phyloP scores from a whole-genome alignment of 345 rosid species.

The Dovyalis caffra region DNA sequence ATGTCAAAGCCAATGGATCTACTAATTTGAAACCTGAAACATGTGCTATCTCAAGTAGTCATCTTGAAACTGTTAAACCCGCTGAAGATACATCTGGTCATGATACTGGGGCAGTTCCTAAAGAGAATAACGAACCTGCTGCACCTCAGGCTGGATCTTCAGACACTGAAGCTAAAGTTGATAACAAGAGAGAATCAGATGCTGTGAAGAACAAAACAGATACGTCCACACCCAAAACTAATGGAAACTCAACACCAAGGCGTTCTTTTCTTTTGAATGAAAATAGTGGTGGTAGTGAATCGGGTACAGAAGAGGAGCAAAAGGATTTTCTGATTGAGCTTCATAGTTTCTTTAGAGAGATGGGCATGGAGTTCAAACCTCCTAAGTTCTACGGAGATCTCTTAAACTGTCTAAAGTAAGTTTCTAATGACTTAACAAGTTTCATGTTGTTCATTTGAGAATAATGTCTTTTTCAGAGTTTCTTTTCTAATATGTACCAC shows the following conservation, averaged over 20 bases:
- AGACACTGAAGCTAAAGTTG: constrained; percentile 33
- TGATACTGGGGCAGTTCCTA: constrained; percentile 23
- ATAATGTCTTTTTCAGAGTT: background rate
- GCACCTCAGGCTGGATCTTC: constrained; percentile 36
- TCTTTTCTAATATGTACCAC: background rate
- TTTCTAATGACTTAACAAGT: background rate
- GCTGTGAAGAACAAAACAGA: constrained; percentile 30
- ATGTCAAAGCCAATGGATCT: constrained; percentile 23
- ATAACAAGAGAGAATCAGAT: constrained; percentile 28
- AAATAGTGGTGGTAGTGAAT: constrained; percentile 47
- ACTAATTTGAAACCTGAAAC: constrained; percentile 20
- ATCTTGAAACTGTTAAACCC: constrained; percentile 25
- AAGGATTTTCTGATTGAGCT: constrained; percentile 54
- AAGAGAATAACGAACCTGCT: constrained; percentile 19
- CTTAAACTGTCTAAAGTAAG: constrained; percentile 69
- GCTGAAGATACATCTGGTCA: constrained; percentile 19
- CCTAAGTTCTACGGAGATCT: constrained; percentile 73
- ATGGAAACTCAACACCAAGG: constrained; percentile 38
- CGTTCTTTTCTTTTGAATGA: constrained; percentile 37
- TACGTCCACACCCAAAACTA: constrained; percentile 22
- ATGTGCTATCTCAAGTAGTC: constrained; percentile 21
- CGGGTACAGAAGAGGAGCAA: constrained; percentile 71
- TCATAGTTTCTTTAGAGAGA: constrained; percentile 55
- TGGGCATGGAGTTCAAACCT: constrained; percentile 61
- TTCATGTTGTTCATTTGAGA: background rate